Percentiles rank a stretch among this genome's conserved stretches.
phyloP scores from a whole-genome alignment of 805 yeast genomes.

The Pichia scutulata region DNA sequence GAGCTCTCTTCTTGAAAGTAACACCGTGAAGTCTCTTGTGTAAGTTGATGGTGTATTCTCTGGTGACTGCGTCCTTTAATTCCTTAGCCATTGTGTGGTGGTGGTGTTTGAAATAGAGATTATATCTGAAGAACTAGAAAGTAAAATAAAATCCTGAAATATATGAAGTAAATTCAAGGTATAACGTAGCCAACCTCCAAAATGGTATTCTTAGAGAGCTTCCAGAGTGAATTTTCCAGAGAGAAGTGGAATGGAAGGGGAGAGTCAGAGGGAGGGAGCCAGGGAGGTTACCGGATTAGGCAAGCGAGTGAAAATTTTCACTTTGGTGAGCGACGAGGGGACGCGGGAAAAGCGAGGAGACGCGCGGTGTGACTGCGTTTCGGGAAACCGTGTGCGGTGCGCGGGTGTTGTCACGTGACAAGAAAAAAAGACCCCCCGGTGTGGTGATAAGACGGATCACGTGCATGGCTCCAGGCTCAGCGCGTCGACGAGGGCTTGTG shows the following conservation, averaged over 20 bases:
- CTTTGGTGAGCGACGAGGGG: neutral
- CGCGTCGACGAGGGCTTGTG: neutral
- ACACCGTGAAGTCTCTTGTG: slow-evolving; percentile 99
- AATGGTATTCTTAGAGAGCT: neutral
- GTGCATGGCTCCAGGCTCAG: neutral
- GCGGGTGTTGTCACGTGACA: neutral
- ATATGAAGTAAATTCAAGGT: neutral
- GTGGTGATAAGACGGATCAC: no score
- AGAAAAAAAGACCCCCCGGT: no score
- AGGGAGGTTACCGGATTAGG: slow-evolving; percentile 10
- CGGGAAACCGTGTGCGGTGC: neutral
- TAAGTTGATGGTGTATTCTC: slow-evolving; percentile 99
- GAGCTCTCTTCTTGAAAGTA: slow-evolving; percentile 99
- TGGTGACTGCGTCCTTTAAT: slow-evolving; percentile 98
- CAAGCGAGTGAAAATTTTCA: slow-evolving; percentile 14
- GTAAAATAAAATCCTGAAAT: neutral
- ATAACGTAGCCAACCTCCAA: neutral
- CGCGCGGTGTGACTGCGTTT: neutral
- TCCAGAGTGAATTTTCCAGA: neutral
- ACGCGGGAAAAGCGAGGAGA: no score
- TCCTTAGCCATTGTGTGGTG: slow-evolving; percentile 38
- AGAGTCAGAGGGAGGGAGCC: neutral
- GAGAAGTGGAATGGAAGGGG: neutral
- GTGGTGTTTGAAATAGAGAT: neutral
- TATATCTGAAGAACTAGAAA: neutral